Conservation (phyloP, 179 eudicot species). For the Spergularia azorica region DNA sequence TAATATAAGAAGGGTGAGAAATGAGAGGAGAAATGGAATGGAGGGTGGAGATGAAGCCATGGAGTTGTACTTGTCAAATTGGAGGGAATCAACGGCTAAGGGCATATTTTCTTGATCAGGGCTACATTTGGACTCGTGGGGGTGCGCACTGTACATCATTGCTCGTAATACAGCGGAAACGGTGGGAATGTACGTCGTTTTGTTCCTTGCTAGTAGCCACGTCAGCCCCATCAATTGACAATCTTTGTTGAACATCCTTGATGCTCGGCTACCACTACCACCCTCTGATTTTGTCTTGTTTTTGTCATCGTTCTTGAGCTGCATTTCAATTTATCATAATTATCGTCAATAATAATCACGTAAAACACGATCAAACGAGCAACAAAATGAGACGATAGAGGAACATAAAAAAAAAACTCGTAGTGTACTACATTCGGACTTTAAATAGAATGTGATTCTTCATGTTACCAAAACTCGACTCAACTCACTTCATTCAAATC, state of each 20-base stretch:
- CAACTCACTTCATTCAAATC: too few relatives aligned
- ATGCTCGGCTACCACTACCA: slow-evolving; percentile 46
- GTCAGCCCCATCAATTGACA: slow-evolving; percentile 94
- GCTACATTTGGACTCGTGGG: slow-evolving; percentile 59
- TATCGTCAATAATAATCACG: too few relatives aligned
- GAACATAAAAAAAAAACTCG: too few relatives aligned
- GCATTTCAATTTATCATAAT: background rate
- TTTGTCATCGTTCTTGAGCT: slow-evolving; percentile 53
- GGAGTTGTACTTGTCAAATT: slow-evolving; percentile 50
- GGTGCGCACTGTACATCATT: slow-evolving; percentile 85
- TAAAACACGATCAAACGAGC: too few relatives aligned
- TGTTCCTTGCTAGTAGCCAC: slow-evolving; percentile 84
- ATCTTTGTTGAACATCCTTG: slow-evolving; percentile 67
- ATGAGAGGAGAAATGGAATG: background rate
- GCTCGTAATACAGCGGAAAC: slow-evolving; percentile 92
- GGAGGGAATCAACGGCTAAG: slow-evolving; percentile 86
- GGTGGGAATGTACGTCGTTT: slow-evolving; percentile 84
- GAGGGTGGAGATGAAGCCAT: slow-evolving; percentile 26
- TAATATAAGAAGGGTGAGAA: background rate
- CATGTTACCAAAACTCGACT: too few relatives aligned
- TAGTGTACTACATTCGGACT: too few relatives aligned
- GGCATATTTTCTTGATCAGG: slow-evolving; percentile 94
- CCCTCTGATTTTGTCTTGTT: slow-evolving; percentile 33
- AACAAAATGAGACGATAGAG: too few relatives aligned
- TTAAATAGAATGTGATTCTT: too few relatives aligned